phyloP scores from a whole-genome alignment of 768 basidiomycete species.

The Auriscalpium microsporum region DNA sequence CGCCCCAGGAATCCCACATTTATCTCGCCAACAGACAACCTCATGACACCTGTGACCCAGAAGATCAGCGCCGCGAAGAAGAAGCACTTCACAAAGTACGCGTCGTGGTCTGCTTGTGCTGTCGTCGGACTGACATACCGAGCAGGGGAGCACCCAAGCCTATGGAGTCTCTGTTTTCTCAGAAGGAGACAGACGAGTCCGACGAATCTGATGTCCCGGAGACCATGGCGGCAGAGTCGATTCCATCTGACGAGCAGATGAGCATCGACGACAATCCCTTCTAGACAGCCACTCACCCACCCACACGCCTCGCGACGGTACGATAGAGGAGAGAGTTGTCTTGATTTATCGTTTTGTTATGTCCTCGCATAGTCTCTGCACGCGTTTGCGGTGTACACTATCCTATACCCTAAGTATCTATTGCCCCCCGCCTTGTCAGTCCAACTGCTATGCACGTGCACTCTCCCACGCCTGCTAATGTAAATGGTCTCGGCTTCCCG shows the following conservation, averaged over 20 bases:
- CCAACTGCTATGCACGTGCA: background rate
- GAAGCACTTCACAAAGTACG: constrained; percentile 86
- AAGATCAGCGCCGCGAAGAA: constrained; percentile 88
- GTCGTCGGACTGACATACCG: background rate
- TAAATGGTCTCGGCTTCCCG: too few species aligned
- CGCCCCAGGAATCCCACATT: constrained; percentile 69
- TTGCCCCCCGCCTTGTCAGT: too few species aligned
- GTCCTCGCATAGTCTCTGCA: background rate
- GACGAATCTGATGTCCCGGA: constrained; percentile 23
- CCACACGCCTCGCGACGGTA: background rate
- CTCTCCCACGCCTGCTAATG: background rate
- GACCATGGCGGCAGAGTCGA: constrained; percentile 27
- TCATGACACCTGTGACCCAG: constrained; percentile 90
- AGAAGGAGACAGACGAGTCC: constrained; percentile 27
- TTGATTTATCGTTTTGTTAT: constrained; percentile 7
- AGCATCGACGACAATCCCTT: constrained; percentile 67
- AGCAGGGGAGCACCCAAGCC: constrained; percentile 49
- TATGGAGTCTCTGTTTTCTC: constrained; percentile 48
- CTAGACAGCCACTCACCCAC: constrained; percentile 22
- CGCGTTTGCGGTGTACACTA: background rate
- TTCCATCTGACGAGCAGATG: constrained; percentile 28
- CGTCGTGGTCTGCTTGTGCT: constrained; percentile 1
- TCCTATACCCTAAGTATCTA: too few species aligned
- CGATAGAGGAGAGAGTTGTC: background rate
- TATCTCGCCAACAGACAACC: constrained; percentile 90